A percentile compares a stretch with the other conserved stretches of the same genome.
phyloP scores from a whole-genome alignment of 225 moss, liverwort and hornwort species.

The Bryum argenteum region DNA sequence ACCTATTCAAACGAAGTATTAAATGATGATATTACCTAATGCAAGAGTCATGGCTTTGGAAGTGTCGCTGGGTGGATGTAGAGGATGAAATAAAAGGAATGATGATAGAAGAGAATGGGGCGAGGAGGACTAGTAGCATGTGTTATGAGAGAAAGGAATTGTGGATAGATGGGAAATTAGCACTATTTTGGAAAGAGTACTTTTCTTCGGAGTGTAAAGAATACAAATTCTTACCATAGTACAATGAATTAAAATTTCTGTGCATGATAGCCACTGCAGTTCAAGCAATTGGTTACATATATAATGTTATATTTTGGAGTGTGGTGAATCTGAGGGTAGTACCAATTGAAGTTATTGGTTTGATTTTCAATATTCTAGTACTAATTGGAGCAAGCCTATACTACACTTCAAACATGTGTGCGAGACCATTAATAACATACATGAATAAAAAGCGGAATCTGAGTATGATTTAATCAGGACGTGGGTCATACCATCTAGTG shows the following conservation, averaged over 20 bases:
- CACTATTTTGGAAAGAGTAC: too few relatives aligned
- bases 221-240: background rate
- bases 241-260: background rate
- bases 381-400: background rate
- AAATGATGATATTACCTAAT: too few relatives aligned
- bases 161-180: too few relatives aligned
- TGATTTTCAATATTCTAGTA: background rate
- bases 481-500: too few relatives aligned
- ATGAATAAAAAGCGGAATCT: background rate
- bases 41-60: too few relatives aligned
- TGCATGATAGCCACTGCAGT: background rate
- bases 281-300: background rate
- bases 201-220: too few relatives aligned
- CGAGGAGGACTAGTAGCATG: too few relatives aligned
- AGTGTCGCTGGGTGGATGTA: too few relatives aligned
- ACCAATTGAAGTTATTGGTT: background rate
- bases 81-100: too few relatives aligned
- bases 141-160: too few relatives aligned
- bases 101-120: too few relatives aligned
- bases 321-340: background rate
- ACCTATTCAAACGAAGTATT: too few relatives aligned
- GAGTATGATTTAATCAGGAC: background rate
- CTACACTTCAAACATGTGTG: background rate
- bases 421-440: background rate
- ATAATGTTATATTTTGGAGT: fast-evolving